These are phyloP conservation scores for Anisodus acutangulus DNA, from an alignment of 257 asterid genomes.

Conservation along the genomic window DNA sequence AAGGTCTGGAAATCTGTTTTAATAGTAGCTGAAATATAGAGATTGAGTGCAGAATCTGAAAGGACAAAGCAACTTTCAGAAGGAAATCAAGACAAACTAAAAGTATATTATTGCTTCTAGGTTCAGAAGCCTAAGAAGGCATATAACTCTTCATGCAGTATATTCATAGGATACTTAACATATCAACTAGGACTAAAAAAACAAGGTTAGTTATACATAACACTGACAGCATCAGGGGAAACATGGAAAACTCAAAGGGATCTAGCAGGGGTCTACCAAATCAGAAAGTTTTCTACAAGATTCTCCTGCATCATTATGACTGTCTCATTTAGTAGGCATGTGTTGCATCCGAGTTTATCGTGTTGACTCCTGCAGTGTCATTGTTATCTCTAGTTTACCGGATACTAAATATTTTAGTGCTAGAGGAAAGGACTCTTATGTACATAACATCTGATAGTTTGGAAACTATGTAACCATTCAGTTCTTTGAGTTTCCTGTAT, in stretches of 20 bases:
- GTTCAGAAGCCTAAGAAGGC: slow-evolving; percentile 11
- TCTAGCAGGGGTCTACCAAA: slow-evolving; percentile 2
- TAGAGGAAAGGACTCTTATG: not conserved
- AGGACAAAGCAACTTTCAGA: not conserved
- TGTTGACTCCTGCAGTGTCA: slow-evolving; percentile 6
- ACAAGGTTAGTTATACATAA: not conserved
- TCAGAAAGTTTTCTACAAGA: slow-evolving; percentile 12
- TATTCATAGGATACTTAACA: not conserved
- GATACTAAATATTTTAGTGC: not conserved
- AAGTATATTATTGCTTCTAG: slow-evolving; percentile 2
- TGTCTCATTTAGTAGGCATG: not conserved
- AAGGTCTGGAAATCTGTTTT: not conserved
- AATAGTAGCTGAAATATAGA: not conserved
- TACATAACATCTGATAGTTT: not conserved
- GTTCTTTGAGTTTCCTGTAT: not conserved
- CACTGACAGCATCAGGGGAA: not conserved
- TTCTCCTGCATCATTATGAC: not conserved
- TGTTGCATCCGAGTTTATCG: not conserved
- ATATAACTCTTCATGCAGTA: not conserved
- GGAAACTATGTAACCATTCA: not conserved
- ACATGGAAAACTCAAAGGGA: not conserved
- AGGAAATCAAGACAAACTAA: slow-evolving; percentile 1
- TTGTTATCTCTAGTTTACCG: not conserved
- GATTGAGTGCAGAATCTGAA: slow-evolving; percentile 8
- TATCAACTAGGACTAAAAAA: not conserved